Conservation (phyloP, 495 filamentous ascomycete species). For the Letharia columbiana region DNA sequence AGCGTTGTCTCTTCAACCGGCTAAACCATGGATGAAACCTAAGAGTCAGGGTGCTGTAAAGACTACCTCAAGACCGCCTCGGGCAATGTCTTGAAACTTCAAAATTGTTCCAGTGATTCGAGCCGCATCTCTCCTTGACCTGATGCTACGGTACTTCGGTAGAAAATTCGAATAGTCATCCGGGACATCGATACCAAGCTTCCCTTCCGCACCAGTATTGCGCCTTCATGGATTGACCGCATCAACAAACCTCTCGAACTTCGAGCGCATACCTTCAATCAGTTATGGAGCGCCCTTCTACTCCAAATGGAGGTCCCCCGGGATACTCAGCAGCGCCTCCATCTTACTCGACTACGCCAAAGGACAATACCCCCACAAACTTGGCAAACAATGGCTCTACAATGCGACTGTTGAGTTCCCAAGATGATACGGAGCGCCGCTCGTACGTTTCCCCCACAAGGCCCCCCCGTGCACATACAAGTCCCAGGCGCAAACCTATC, state of each 20-base stretch:
- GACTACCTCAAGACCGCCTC: no score
- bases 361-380: conserved; percentile 31
- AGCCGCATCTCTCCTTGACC: background rate
- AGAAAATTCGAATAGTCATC: background rate
- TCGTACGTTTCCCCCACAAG: conserved; percentile 36
- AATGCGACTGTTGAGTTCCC: conserved; percentile 54
- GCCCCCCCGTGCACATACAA: conserved; percentile 11
- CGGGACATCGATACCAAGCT: background rate
- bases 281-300: conserved; percentile 29
- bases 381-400: conserved; percentile 41
- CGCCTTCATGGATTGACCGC: background rate
- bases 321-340: conserved; percentile 30
- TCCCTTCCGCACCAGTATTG: background rate
- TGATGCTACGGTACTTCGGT: background rate
- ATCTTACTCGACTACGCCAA: conserved; percentile 28
- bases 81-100: background rate
- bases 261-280: conserved; percentile 1
- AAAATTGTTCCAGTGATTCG: no score
- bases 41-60: background rate
- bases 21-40: background rate
- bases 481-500: conserved; percentile 17
- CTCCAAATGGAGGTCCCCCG: conserved; percentile 26
- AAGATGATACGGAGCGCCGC: conserved; percentile 38
- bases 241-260: conserved; percentile 4
- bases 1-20: background rate